Evolutionary conservation across 2,329 filamentous ascomycete genomes (phyloP).

Genomic region (Sarocladium oryzae): DNA sequence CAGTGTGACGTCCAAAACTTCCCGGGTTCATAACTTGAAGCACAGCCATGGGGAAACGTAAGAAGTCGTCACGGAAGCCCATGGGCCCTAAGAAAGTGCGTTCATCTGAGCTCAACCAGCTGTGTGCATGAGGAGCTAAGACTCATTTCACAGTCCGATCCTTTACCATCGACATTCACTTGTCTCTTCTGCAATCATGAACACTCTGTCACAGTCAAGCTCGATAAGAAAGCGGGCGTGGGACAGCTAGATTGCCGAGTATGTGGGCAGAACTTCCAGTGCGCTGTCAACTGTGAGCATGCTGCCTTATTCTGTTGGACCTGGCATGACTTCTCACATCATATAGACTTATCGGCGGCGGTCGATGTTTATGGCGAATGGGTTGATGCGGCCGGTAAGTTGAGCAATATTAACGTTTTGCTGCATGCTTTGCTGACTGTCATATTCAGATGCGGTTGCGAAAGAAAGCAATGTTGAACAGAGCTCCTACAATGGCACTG

Average conservation of each 20-base stretch:
- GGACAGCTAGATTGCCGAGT: conserved; percentile 85
- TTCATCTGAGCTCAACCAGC: not conserved
- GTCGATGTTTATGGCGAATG: conserved; percentile 98
- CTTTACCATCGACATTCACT: conserved; percentile 77
- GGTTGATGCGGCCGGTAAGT: conserved; percentile 74
- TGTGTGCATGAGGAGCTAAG: conserved; percentile 1
- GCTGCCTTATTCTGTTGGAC: not conserved
- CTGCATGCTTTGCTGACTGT: conserved; percentile 13
- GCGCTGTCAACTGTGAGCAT: conserved; percentile 76
- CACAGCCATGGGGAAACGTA: conserved; percentile 74
- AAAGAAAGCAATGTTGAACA: conserved; percentile 32
- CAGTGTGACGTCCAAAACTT: too few species aligned
- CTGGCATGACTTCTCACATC: not conserved
- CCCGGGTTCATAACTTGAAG: too few species aligned
- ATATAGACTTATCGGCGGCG: conserved; percentile 72
- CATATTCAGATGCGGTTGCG: conserved; percentile 39
- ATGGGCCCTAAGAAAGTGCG: conserved; percentile 74
- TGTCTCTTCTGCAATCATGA: conserved; percentile 99
- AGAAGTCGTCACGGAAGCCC: conserved; percentile 81
- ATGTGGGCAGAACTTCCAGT: conserved; percentile 91
- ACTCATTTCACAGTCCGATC: conserved; percentile 51
- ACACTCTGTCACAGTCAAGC: conserved; percentile 80
- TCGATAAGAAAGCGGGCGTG: conserved; percentile 88
- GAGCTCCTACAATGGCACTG: conserved; percentile 22
- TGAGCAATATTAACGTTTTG: not conserved